phyloP scores from a whole-genome alignment of 305 asterid genomes.

The Euphrasia arctica region DNA sequence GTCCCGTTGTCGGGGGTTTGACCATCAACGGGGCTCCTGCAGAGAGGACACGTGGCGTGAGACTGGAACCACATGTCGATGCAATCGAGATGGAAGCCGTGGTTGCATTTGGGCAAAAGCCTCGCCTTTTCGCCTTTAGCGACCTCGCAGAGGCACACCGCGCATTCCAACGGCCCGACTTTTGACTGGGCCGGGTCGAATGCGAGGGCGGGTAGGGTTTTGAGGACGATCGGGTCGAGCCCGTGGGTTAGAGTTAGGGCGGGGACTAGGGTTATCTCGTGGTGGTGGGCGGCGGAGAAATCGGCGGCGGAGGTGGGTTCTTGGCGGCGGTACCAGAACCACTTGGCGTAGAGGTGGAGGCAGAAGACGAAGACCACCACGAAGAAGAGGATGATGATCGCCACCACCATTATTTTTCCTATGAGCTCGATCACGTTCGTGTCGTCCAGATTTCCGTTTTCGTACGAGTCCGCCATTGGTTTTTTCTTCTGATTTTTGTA shows the following conservation, averaged over 20 bases:
- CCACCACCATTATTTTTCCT: slow-evolving; percentile 62
- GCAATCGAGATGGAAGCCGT: slow-evolving; percentile 87
- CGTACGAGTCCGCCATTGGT: too few relatives aligned
- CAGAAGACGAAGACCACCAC: slow-evolving; percentile 47
- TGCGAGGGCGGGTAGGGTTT: slow-evolving; percentile 47
- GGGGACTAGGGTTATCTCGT: slow-evolving; percentile 30
- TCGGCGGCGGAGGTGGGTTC: slow-evolving; percentile 4
- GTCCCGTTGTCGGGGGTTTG: neutral
- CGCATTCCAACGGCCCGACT: slow-evolving; percentile 60
- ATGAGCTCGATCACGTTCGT: slow-evolving; percentile 42
- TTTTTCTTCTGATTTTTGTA: too few relatives aligned
- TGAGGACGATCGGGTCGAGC: slow-evolving; percentile 49
- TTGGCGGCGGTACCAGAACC: slow-evolving; percentile 27
- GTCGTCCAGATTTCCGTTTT: slow-evolving; percentile 10
- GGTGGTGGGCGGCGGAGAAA: slow-evolving; percentile 38
- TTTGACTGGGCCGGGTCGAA: slow-evolving; percentile 42
- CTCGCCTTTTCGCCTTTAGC: slow-evolving; percentile 67
- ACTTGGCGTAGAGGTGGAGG: slow-evolving; percentile 56
- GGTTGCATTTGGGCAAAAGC: slow-evolving; percentile 71
- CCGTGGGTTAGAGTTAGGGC: slow-evolving; percentile 32
- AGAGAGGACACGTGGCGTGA: slow-evolving; percentile 85
- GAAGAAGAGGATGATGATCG: slow-evolving; percentile 43
- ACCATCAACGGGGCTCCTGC: slow-evolving; percentile 53
- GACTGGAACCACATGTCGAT: slow-evolving; percentile 90
- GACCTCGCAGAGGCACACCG: slow-evolving; percentile 68